Evolutionary conservation across 164 flowering plant genomes (phyloP).

Genomic region (Kingdonia uniflora): DNA sequence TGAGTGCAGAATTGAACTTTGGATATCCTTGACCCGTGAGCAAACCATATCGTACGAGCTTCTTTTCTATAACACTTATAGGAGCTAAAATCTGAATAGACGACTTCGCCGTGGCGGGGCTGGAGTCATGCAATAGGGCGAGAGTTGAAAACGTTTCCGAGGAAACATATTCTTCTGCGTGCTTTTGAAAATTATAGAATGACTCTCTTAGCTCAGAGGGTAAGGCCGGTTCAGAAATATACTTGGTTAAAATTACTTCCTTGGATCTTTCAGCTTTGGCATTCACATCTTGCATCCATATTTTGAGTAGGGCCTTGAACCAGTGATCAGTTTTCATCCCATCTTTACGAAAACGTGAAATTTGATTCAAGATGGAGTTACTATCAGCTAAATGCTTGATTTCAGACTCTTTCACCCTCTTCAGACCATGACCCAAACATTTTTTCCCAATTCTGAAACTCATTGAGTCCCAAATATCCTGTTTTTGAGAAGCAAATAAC

Average conservation of each 20-base stretch:
- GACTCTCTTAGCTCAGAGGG: conserved; percentile 62
- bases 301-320: conserved; percentile 62
- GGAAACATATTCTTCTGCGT: conserved; percentile 45
- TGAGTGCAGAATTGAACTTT: conserved; percentile 34
- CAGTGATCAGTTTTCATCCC: conserved; percentile 97
- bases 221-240: conserved; percentile 64
- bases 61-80: conserved; percentile 39
- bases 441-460: conserved; percentile 68
- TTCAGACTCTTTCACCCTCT: conserved; percentile 83
- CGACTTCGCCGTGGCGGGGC: conserved; percentile 16
- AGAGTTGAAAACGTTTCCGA: conserved; percentile 59
- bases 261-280: conserved; percentile 37
- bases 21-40: conserved; percentile 45
- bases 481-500: conserved; percentile 63
- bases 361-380: conserved; percentile 40
- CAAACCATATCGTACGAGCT: conserved; percentile 62
- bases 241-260: conserved; percentile 46
- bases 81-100: conserved; percentile 46
- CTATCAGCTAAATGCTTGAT: conserved; percentile 55
- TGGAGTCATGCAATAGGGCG: conserved; percentile 36
- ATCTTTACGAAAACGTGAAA: conserved; percentile 58
- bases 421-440: conserved; percentile 77
- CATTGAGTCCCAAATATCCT: conserved; percentile 62
- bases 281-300: conserved; percentile 74
- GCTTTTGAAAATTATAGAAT: conserved; percentile 60